Evolutionary conservation across 2,329 filamentous ascomycete species (phyloP).

Genomic region (Verruconis gallopava): DNA sequence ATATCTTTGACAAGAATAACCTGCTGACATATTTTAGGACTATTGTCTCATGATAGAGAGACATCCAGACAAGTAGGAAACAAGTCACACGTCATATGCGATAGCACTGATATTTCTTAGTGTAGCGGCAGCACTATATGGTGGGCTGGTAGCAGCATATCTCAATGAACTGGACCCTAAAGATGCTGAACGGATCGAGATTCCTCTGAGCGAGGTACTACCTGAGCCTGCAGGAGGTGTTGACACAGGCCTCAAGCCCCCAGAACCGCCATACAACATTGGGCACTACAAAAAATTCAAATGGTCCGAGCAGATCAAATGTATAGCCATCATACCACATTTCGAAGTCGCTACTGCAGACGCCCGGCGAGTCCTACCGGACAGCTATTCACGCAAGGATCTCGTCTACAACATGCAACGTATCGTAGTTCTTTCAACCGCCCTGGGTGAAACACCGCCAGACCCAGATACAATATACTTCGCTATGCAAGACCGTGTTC

Average conservation of each 20-base stretch:
- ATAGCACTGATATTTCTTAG: slow-evolving; percentile 33
- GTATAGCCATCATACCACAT: slow-evolving; percentile 87
- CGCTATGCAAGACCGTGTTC: slow-evolving; percentile 97
- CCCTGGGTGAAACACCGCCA: slow-evolving; percentile 77
- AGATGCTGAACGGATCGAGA: slow-evolving; percentile 82
- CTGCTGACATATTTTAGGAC: slow-evolving; percentile 34
- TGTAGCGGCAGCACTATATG: slow-evolving; percentile 86
- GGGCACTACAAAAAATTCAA: slow-evolving; percentile 93
- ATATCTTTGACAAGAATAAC: neutral
- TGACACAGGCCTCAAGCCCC: slow-evolving; percentile 77
- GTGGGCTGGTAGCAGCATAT: slow-evolving; percentile 93
- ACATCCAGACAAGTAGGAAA: slow-evolving; percentile 25
- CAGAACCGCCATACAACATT: slow-evolving; percentile 80
- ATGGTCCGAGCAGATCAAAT: slow-evolving; percentile 92
- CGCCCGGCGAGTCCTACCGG: slow-evolving; percentile 73
- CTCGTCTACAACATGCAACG: slow-evolving; percentile 94
- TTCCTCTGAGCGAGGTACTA: slow-evolving; percentile 85
- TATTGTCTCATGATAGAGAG: slow-evolving; percentile 88
- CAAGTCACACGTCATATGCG: neutral
- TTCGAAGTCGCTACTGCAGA: slow-evolving; percentile 94
- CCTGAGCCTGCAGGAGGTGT: slow-evolving; percentile 80
- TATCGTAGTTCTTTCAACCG: slow-evolving; percentile 79
- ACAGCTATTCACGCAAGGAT: slow-evolving; percentile 65
- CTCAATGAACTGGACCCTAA: slow-evolving; percentile 82
- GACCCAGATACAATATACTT: slow-evolving; percentile 90